These are phyloP conservation scores for Amborella trichopoda DNA, from an alignment of 164 flowering plant genomes.

Conservation along the genomic window DNA sequence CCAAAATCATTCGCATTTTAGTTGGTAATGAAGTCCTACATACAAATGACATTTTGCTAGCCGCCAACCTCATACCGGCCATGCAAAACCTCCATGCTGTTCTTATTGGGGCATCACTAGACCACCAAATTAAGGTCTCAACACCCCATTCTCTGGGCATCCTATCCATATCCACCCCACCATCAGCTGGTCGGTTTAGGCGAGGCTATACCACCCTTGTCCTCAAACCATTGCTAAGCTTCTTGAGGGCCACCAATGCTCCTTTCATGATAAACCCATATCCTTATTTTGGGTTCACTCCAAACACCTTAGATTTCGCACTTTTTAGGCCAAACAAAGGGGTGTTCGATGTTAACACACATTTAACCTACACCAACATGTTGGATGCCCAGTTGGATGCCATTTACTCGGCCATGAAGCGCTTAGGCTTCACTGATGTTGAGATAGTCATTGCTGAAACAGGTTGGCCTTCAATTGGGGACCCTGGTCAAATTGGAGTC, in stretches of 20 bases:
- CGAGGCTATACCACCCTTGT: constrained; percentile 53
- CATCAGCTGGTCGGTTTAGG: constrained; percentile 58
- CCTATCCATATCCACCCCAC: constrained; percentile 57
- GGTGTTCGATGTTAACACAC: constrained; percentile 35
- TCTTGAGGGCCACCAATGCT: constrained; percentile 43
- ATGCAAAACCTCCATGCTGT: constrained; percentile 68
- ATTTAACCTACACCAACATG: constrained; percentile 51
- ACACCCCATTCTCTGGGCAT: constrained; percentile 79
- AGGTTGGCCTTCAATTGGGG: constrained; percentile 72
- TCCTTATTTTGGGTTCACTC: constrained; percentile 57
- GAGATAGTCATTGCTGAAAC: constrained; percentile 74
- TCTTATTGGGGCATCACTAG: constrained; percentile 33
- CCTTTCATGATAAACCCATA: constrained; percentile 77
- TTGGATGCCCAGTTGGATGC: constrained; percentile 75
- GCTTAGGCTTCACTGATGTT: constrained; percentile 36
- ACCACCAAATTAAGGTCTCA: constrained; percentile 45
- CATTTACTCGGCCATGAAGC: constrained; percentile 43
- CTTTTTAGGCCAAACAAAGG: constrained; percentile 55
- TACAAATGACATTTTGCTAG: constrained; percentile 32
- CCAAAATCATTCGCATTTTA: constrained; percentile 51
- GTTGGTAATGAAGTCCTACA: constrained; percentile 77
- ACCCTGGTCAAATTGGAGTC: constrained; percentile 35
- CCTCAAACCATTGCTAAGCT: constrained; percentile 48
- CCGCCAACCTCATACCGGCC: constrained; percentile 53
- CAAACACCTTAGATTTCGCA: constrained; percentile 45